Conservation (phyloP, 371 early-diverging fungal genomes). For the Lichtheimia ramosa region DNA sequence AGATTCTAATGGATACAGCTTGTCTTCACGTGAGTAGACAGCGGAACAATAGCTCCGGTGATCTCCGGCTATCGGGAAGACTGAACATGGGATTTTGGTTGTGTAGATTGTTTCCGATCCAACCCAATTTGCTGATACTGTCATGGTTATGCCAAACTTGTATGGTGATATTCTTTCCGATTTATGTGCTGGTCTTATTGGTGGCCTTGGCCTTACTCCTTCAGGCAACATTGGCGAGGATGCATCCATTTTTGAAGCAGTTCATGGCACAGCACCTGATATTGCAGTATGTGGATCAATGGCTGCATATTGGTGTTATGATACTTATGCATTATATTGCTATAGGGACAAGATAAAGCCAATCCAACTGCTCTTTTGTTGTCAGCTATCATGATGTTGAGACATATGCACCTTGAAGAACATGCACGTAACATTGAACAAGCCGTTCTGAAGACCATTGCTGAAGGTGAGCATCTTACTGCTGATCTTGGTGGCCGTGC, state of each 20-base stretch:
- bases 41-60: background rate
- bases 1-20: constrained; percentile 91
- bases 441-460: constrained; percentile 93
- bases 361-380: constrained; percentile 95
- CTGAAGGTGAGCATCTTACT: constrained; percentile 88
- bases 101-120: constrained; percentile 94
- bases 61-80: background rate
- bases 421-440: constrained; percentile 84
- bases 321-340: background rate
- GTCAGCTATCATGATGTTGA: constrained; percentile 96
- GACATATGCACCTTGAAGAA: constrained; percentile 86
- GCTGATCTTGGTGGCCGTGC: constrained; percentile 94
- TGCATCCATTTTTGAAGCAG: constrained; percentile 96
- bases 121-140: constrained; percentile 83
- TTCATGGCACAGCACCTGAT: constrained; percentile 98
- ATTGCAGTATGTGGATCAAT: constrained; percentile 73
- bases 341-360: constrained; percentile 67
- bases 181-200: constrained; percentile 97
- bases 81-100: too few relatives aligned
- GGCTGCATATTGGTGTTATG: background rate
- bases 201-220: constrained; percentile 97
- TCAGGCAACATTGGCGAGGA: constrained; percentile 97
- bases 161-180: constrained; percentile 98
- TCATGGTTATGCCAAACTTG: constrained; percentile 99
- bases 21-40: constrained; percentile 69